Conservation (phyloP, 2,329 filamentous ascomycete genomes). For the Rutstroemia sp. region DNA sequence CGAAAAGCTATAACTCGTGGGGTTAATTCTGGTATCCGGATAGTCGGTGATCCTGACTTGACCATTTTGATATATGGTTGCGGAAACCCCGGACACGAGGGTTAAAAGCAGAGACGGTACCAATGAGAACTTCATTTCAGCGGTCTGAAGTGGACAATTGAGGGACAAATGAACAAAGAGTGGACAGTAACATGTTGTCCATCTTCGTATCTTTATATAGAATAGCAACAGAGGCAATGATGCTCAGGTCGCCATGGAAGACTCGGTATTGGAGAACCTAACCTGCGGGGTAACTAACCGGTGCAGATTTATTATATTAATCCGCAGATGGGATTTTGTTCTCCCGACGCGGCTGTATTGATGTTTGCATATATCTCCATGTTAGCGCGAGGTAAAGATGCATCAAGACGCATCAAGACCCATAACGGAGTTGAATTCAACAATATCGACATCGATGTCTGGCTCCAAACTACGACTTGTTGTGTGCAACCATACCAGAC, state of each 20-base stretch:
- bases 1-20: slow-evolving; percentile 33
- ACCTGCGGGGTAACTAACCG: slow-evolving; percentile 2
- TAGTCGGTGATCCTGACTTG: slow-evolving; percentile 36
- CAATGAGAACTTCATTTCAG: slow-evolving; percentile 13
- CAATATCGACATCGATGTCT: background rate
- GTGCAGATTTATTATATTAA: background rate
- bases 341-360: slow-evolving; percentile 7
- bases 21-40: slow-evolving; percentile 34
- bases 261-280: background rate
- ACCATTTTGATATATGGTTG: slow-evolving; percentile 26
- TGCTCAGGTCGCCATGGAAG: no score
- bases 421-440: no score
- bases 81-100: slow-evolving; percentile 9
- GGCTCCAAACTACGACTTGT: background rate
- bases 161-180: background rate
- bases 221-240: no score
- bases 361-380: background rate
- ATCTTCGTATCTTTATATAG: background rate
- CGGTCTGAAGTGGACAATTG: background rate
- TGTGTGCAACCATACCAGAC: background rate
- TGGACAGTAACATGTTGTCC: background rate
- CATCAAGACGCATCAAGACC: no score
- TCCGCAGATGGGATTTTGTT: background rate
- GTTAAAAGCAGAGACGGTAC: slow-evolving; percentile 1
- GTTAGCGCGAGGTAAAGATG: background rate